Conservation (phyloP, 192 early-diverging fungal species). For the Linnemannia zychae region DNA sequence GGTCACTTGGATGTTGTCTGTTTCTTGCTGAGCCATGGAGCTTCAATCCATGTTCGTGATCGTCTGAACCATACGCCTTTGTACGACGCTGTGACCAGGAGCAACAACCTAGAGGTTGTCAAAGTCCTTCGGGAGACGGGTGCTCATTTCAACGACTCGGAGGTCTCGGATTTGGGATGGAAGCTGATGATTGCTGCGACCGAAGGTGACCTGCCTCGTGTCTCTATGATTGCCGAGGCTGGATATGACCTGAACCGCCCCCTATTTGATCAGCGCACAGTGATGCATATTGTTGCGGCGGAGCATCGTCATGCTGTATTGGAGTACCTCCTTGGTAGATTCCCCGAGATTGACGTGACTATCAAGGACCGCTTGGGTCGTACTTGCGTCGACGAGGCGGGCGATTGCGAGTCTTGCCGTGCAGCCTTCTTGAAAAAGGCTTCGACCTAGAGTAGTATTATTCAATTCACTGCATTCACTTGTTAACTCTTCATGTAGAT, state of each 20-base stretch:
- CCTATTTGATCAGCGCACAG: constrained; percentile 73
- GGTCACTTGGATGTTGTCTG: constrained; percentile 81
- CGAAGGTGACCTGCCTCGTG: constrained; percentile 31
- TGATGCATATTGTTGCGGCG: constrained; percentile 75
- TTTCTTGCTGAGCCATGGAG: constrained; percentile 85
- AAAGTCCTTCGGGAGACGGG: constrained; percentile 81
- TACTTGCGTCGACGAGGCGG: constrained; percentile 68
- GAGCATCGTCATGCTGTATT: constrained; percentile 61
- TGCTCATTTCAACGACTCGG: constrained; percentile 91
- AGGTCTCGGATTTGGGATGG: constrained; percentile 77
- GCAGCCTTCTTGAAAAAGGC: constrained; percentile 5
- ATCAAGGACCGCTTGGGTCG: constrained; percentile 68
- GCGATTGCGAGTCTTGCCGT: constrained; percentile 27
- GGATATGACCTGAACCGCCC: constrained; percentile 78
- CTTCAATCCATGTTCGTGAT: constrained; percentile 92
- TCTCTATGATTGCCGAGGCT: constrained; percentile 55
- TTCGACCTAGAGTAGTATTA: neutral
- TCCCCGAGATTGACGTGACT: constrained; percentile 59
- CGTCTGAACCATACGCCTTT: constrained; percentile 91
- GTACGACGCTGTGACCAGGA: constrained; percentile 80
- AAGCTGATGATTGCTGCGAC: constrained; percentile 58
- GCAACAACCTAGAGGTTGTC: constrained; percentile 73
- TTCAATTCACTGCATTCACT: too few species aligned
- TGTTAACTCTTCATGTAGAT: too few species aligned
- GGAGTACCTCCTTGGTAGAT: constrained; percentile 58